Evolutionary conservation across 1,284 basidiomycete species (phyloP).

Genomic region (Phlebopus sp.): DNA sequence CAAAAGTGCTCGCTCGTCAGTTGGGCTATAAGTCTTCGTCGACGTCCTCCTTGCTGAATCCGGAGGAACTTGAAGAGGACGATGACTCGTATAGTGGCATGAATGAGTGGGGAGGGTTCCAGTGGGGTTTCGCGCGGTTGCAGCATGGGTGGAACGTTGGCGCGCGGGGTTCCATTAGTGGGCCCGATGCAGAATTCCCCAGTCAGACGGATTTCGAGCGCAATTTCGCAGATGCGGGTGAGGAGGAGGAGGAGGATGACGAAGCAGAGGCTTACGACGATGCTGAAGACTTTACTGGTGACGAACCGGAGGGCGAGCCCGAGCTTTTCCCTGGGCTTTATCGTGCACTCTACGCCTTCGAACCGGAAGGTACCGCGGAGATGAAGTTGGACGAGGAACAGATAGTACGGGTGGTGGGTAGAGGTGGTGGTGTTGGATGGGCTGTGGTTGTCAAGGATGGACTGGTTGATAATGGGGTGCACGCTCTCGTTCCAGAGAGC

Average conservation of each 20-base stretch:
- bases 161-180: slow-evolving; percentile 1
- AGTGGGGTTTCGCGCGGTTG: slow-evolving; percentile 39
- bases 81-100: slow-evolving; percentile 23
- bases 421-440: slow-evolving; percentile 75
- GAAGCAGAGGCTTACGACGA: slow-evolving; percentile 23
- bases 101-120: slow-evolving; percentile 42
- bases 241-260: slow-evolving; percentile 32
- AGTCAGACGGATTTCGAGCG: slow-evolving; percentile 46
- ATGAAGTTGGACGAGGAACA: slow-evolving; percentile 73
- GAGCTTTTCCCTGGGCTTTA: slow-evolving; percentile 63
- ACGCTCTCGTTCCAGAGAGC: too few relatives aligned
- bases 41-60: too few relatives aligned
- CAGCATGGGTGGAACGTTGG: slow-evolving; percentile 16
- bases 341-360: slow-evolving; percentile 68
- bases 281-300: slow-evolving; percentile 18
- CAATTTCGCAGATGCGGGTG: slow-evolving; percentile 42
- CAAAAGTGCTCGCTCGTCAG: too few relatives aligned
- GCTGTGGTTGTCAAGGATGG: slow-evolving; percentile 54
- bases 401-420: slow-evolving; percentile 60
- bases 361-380: slow-evolving; percentile 72
- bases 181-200: slow-evolving; percentile 29
- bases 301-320: slow-evolving; percentile 36
- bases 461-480: slow-evolving; percentile 34
- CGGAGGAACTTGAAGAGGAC: too few relatives aligned
- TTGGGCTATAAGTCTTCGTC: too few relatives aligned